phyloP scores from a whole-genome alignment of 139 green algal species.

The Yamagishiella unicocca region DNA sequence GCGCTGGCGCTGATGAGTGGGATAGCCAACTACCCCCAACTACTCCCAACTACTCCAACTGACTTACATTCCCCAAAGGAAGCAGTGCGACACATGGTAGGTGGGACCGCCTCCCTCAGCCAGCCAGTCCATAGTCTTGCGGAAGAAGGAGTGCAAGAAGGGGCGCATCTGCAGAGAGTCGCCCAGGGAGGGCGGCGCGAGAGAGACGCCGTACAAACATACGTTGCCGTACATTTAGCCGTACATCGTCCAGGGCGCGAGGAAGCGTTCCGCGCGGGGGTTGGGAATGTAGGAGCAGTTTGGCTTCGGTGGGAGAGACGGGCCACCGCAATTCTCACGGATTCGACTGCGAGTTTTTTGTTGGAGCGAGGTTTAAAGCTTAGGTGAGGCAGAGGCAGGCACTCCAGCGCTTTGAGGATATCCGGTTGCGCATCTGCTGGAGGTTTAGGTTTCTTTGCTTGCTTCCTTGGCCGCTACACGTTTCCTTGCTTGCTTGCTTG shows the following conservation, averaged over 20 bases:
- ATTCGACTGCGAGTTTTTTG: no score
- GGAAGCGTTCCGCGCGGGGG: neutral
- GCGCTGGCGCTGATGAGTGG: no score
- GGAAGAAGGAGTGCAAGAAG: conserved; percentile 41
- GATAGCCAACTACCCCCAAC: neutral
- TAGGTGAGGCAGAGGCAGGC: no score
- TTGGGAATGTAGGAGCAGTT: neutral
- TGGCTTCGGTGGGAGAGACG: neutral
- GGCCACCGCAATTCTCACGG: neutral
- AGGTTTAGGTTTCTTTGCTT: neutral
- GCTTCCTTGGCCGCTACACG: neutral
- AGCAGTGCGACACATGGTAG: conserved; percentile 38
- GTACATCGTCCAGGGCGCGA: neutral
- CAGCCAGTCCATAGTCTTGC: conserved; percentile 40
- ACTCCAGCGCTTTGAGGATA: no score
- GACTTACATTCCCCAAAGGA: conserved; percentile 44
- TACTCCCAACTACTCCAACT: neutral
- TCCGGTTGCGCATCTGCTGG: no score
- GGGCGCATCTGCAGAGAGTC: conserved; percentile 7
- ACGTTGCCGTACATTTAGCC: neutral
- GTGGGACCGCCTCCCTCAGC: conserved; percentile 38
- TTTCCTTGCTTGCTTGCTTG: neutral
- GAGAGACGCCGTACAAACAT: neutral
- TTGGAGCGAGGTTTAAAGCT: no score
- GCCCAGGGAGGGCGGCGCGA: neutral